Evolutionary conservation across 2,329 filamentous ascomycete species (phyloP).

Genomic region (Fusarium nematophilum): DNA sequence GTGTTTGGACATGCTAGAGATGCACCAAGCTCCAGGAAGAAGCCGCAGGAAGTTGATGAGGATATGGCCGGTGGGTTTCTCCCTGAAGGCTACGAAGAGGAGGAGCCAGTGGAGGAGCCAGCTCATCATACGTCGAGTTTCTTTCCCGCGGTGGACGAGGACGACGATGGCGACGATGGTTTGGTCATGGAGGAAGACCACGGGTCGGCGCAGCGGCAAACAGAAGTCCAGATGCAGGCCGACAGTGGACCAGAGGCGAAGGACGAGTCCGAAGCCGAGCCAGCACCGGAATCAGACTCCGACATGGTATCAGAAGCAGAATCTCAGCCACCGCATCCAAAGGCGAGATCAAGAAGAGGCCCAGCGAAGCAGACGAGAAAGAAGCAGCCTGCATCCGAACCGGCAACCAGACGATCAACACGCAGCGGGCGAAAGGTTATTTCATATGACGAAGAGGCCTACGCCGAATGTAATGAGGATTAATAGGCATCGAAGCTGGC

Average conservation of each 20-base stretch:
- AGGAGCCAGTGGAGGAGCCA: constrained; percentile 51
- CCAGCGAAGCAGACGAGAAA: constrained; percentile 8
- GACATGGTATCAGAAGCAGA: constrained; percentile 13
- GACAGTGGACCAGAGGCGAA: constrained; percentile 3
- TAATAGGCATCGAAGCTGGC: not conserved
- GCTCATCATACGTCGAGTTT: constrained; percentile 56
- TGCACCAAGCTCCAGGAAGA: constrained; percentile 18
- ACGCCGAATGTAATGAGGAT: constrained; percentile 19
- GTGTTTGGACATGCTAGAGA: constrained; percentile 63
- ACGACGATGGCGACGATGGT: constrained; percentile 51
- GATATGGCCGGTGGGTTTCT: constrained; percentile 72
- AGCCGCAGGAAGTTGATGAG: constrained; percentile 53
- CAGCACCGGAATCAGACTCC: not conserved
- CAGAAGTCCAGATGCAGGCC: not conserved
- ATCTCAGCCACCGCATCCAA: constrained; percentile 10
- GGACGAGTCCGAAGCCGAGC: not conserved
- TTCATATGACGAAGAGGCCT: constrained; percentile 25
- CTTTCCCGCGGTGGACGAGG: constrained; percentile 60
- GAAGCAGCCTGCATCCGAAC: not conserved
- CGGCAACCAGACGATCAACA: constrained; percentile 32
- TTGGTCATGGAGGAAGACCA: constrained; percentile 50
- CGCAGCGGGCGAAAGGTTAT: constrained; percentile 25
- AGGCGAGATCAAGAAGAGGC: constrained; percentile 5
- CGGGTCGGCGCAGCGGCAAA: not conserved
- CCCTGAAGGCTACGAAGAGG: constrained; percentile 65